These are phyloP conservation scores for Boechera retrofracta DNA, from an alignment of 345 rosid species.

Conservation along the genomic window DNA sequence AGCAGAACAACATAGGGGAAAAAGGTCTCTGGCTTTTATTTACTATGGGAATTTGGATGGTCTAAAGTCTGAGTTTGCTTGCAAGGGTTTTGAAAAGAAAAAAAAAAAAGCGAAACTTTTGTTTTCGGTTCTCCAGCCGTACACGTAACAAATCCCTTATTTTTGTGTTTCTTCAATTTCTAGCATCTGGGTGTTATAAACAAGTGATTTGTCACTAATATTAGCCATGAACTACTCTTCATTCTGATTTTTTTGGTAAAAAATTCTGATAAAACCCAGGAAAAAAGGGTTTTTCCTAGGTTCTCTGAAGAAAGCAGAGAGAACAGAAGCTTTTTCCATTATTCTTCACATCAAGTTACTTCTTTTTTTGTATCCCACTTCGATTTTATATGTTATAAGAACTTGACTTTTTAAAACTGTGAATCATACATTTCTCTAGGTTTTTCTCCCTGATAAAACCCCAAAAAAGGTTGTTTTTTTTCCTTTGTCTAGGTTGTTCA, in stretches of 20 bases:
- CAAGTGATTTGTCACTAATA: too few species aligned
- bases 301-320: not conserved
- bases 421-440: conserved; percentile 21
- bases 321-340: not conserved
- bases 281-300: too few species aligned
- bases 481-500: conserved; percentile 2
- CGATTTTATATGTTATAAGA: conserved; percentile 3
- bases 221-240: too few species aligned
- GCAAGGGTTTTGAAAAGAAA: not conserved
- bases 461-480: not conserved
- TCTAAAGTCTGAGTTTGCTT: not conserved
- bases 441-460: too few species aligned
- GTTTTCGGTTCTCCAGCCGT: not conserved
- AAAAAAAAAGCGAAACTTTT: too few species aligned
- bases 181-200: not conserved
- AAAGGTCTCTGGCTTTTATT: conserved; percentile 2
- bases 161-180: conserved; percentile 1
- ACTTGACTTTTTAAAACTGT: not conserved
- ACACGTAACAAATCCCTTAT: not conserved
- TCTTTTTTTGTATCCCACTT: not conserved
- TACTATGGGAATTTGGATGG: not conserved
- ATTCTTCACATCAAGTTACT: not conserved
- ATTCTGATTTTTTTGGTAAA: too few species aligned
- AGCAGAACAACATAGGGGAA: not conserved
- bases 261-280: not conserved